Conservation (phyloP, 257 asterid species). For the Lavandula angustifolia region DNA sequence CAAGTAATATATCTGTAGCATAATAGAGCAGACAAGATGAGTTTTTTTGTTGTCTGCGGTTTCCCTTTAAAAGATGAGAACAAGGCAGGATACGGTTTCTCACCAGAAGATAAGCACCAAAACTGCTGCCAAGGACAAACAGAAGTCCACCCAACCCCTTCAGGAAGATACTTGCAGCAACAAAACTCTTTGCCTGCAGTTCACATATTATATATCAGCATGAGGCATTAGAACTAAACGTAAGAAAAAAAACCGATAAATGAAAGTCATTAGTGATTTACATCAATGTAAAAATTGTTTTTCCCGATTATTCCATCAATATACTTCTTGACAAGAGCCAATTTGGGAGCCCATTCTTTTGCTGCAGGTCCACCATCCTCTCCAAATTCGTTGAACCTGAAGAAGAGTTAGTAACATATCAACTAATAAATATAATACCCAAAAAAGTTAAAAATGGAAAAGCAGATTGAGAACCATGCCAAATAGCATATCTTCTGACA, state of each 20-base stretch:
- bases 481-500: background rate
- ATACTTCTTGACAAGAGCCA: slow-evolving; percentile 51
- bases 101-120: slow-evolving; percentile 85
- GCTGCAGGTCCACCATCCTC: slow-evolving; percentile 90
- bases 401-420: slow-evolving; percentile 17
- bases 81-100: slow-evolving; percentile 24
- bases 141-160: slow-evolving; percentile 89
- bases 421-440: background rate
- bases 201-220: slow-evolving; percentile 11
- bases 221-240: background rate
- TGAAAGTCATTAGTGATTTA: slow-evolving; percentile 30
- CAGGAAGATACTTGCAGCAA: slow-evolving; percentile 60
- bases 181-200: slow-evolving; percentile 63
- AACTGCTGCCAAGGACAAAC: slow-evolving; percentile 73
- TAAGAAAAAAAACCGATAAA: slow-evolving; percentile 13
- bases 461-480: background rate
- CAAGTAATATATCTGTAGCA: slow-evolving; percentile 70
- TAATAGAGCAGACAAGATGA: slow-evolving; percentile 14
- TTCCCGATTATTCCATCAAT: slow-evolving; percentile 53
- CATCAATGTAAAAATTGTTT: slow-evolving; percentile 54
- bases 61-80: background rate
- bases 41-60: background rate
- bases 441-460: background rate
- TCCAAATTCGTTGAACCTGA: slow-evolving; percentile 85
- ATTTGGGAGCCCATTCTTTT: slow-evolving; percentile 71